A percentile compares a stretch with the other conserved stretches of the same genome.
phyloP scores from a whole-genome alignment of 2,329 filamentous ascomycete genomes.

The Podosphaera xanthii region DNA sequence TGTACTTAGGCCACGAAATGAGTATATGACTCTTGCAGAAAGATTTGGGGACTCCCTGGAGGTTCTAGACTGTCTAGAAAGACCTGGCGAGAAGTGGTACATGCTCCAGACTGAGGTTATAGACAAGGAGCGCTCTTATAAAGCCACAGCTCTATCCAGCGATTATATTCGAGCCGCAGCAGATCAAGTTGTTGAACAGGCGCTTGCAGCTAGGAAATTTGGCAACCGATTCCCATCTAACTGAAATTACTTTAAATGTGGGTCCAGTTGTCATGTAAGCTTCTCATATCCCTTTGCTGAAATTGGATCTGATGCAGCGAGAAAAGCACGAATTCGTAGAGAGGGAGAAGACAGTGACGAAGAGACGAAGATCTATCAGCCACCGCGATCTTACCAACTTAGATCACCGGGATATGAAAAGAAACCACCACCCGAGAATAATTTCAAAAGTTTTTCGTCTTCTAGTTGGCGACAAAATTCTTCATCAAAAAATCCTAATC shows the following conservation, averaged over 20 bases:
- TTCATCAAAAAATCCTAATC: too few relatives aligned
- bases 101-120: too few relatives aligned
- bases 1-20: background rate
- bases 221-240: too few relatives aligned
- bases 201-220: too few relatives aligned
- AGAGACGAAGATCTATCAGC: background rate
- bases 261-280: background rate
- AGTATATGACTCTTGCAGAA: conserved; percentile 18
- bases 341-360: background rate
- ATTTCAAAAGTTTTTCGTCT: background rate
- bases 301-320: background rate
- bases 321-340: background rate
- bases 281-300: background rate
- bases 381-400: background rate
- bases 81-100: background rate
- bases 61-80: background rate
- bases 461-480: background rate
- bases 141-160: background rate
- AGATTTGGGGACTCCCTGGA: conserved; percentile 75
- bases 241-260: background rate
- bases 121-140: background rate
- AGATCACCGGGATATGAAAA: background rate
- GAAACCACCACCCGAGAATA: too few relatives aligned
- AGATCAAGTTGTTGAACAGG: too few relatives aligned
- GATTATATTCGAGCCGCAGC: too few relatives aligned